Conservation (phyloP, 208 protist species). For the Trypanosoma scelopori region DNA sequence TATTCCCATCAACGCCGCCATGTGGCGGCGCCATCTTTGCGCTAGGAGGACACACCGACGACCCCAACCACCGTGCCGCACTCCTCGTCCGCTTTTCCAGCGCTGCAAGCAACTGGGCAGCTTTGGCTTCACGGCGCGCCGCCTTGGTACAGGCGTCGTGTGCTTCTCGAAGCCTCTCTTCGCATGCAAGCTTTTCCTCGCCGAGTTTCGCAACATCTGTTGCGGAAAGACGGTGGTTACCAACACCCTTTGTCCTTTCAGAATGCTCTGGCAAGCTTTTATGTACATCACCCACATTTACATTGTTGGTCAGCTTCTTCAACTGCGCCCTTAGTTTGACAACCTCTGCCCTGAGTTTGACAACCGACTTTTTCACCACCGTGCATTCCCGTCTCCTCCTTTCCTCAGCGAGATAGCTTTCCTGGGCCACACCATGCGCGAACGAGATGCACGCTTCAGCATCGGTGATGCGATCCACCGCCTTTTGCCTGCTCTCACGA, state of each 20-base stretch:
- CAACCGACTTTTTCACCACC: constrained; percentile 1
- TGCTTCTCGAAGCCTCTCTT: constrained; percentile 5
- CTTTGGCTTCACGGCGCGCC: background rate
- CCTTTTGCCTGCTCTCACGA: background rate
- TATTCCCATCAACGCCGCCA: background rate
- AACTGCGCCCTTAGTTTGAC: background rate
- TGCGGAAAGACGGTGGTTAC: background rate
- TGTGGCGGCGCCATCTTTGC: background rate
- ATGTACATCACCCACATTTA: constrained; percentile 1
- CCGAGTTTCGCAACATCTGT: background rate
- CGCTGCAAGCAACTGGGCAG: background rate
- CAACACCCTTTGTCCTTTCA: background rate
- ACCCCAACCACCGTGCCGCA: background rate
- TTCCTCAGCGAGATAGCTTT: background rate
- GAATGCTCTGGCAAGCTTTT: background rate
- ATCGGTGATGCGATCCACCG: constrained; percentile 4
- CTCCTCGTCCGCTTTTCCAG: background rate
- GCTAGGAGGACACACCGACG: background rate
- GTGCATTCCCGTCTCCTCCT: constrained; percentile 1
- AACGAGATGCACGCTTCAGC: constrained; percentile 9
- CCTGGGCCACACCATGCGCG: background rate
- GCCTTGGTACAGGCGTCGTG: background rate
- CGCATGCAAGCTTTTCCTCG: constrained; percentile 6
- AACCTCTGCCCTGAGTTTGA: constrained; percentile 6
- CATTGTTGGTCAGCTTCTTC: constrained; percentile 5